Conservation (phyloP, 192 early-diverging fungal genomes). For the Backusella circina region DNA sequence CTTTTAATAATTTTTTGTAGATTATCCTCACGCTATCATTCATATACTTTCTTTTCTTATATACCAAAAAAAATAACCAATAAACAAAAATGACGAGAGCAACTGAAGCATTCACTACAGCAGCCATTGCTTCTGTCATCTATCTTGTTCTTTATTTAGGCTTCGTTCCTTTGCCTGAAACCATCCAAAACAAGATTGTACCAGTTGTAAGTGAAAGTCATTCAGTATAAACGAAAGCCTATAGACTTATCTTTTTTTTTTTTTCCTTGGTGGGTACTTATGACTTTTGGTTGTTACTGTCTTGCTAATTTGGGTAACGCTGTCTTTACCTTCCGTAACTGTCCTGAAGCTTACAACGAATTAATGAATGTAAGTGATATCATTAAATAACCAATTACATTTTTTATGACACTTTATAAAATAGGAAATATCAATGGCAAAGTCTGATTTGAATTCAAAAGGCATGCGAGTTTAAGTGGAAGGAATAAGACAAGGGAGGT, state of each 20-base stretch:
- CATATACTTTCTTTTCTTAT: neutral
- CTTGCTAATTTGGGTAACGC: slow-evolving; percentile 84
- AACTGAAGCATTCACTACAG: slow-evolving; percentile 43
- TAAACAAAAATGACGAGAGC: slow-evolving; percentile 42
- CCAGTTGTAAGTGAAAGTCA: slow-evolving; percentile 50
- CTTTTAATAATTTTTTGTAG: neutral
- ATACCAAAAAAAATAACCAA: neutral
- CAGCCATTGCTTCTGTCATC: slow-evolving; percentile 36
- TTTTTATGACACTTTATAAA: neutral
- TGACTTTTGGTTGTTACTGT: slow-evolving; percentile 87
- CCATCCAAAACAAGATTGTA: slow-evolving; percentile 45
- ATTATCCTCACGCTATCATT: neutral
- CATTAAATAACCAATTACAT: too few species aligned
- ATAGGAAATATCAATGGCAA: slow-evolving; percentile 84
- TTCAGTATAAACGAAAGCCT: neutral
- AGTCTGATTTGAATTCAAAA: slow-evolving; percentile 70
- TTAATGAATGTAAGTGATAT: slow-evolving; percentile 61
- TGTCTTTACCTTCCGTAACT: slow-evolving; percentile 86
- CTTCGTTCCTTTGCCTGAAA: slow-evolving; percentile 43
- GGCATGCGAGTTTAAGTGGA: slow-evolving; percentile 52
- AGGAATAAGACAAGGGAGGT: neutral
- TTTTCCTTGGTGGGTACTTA: slow-evolving; percentile 73
- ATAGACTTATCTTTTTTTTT: neutral
- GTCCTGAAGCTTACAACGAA: slow-evolving; percentile 84
- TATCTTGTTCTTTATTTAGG: slow-evolving; percentile 44